Evolutionary conservation across 306 rosid species (phyloP), one percentile per base, ranked within the genome.

Genomic region (Glycyrrhiza uralensis): DNA sequence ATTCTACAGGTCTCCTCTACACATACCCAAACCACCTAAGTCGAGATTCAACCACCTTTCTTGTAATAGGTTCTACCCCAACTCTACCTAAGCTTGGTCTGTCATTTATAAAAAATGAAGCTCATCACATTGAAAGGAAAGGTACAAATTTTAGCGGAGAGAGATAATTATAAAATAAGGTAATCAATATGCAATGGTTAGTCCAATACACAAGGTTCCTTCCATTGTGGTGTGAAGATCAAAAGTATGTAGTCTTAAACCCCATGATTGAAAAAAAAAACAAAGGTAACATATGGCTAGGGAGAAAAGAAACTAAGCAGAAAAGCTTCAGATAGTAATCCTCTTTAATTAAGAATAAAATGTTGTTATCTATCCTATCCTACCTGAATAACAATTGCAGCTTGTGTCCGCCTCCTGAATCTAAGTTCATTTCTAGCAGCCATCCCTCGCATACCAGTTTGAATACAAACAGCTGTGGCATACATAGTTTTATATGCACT

Each of bases 371-470:
- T n/a, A n/a, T 56, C 45, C 47, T 22, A 26, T 69, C 52, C 51
- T 73, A 94, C 99, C 92, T 94, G 97, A 73, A 94, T 84, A 62
- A 84, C 47, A 68, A 76, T 63, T 54, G 97, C 79, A 85, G 95
- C 96, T 44, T 66, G 68, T 13, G 77, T 82, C 76, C 41, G 79
- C 86, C 55, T 89, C 85, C 89, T 83, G 61, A 77, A 75, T 32
- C 73, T 80, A 36, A 94, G 93, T 60, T 86, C 93, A 76, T 84
- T 84, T 79, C 89, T 84, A 66, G 97, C 93, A 75, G 71, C 77
- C 97, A 84, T 82, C 65, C 90, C 91, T 2, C 88, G 84, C 75
- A 91, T 80, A 56, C 85, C 84, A 42, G 87, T 65, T 87, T 94
- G 97, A 82, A 94, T 76, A 69, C 49, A 77, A 68, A 94, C 35